Percentiles rank a stretch among this genome's conserved stretches.
Evolutionary conservation across 768 basidiomycete genomes (phyloP).

Genomic region (Leccinum longicurvipes): DNA sequence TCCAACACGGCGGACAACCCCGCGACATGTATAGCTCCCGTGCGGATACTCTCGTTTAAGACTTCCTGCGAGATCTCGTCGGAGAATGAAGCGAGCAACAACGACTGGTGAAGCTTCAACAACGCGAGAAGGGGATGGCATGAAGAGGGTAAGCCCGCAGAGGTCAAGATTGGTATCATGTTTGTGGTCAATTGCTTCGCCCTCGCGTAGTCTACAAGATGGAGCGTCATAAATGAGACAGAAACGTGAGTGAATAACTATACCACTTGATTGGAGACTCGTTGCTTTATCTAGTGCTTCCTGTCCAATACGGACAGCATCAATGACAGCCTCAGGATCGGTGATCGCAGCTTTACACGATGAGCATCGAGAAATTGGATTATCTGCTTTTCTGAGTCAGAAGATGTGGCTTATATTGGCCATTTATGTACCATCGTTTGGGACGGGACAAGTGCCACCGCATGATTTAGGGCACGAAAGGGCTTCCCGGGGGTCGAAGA

Average conservation of each 20-base stretch:
- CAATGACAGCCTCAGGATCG: slow-evolving; percentile 52
- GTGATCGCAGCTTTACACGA: slow-evolving; percentile 51
- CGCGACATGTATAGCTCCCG: slow-evolving; percentile 48
- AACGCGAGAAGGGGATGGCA: slow-evolving; percentile 78
- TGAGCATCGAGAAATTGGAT: slow-evolving; percentile 45
- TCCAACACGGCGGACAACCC: slow-evolving; percentile 55
- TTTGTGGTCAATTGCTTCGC: slow-evolving; percentile 60
- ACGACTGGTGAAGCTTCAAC: slow-evolving; percentile 63
- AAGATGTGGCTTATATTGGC: not conserved
- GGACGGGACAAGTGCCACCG: slow-evolving; percentile 58
- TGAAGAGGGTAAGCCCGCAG: slow-evolving; percentile 57
- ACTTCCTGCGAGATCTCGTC: slow-evolving; percentile 41
- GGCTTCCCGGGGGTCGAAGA: slow-evolving; percentile 63
- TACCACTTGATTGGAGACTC: slow-evolving; percentile 57
- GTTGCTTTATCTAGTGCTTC: slow-evolving; percentile 75
- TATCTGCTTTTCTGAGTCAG: slow-evolving; percentile 37
- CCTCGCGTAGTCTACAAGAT: slow-evolving; percentile 49
- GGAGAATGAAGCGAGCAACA: slow-evolving; percentile 55
- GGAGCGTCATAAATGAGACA: not conserved
- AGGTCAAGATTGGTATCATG: slow-evolving; percentile 60
- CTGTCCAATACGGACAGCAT: slow-evolving; percentile 65
- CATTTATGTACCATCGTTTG: slow-evolving; percentile 50
- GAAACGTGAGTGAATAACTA: slow-evolving; percentile 2
- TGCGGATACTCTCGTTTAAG: slow-evolving; percentile 62
- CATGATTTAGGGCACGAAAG: slow-evolving; percentile 69